Base-by-base conservation (phyloP, 352 stramenopile genomes). In the Achlya hypogyna region DNA sequence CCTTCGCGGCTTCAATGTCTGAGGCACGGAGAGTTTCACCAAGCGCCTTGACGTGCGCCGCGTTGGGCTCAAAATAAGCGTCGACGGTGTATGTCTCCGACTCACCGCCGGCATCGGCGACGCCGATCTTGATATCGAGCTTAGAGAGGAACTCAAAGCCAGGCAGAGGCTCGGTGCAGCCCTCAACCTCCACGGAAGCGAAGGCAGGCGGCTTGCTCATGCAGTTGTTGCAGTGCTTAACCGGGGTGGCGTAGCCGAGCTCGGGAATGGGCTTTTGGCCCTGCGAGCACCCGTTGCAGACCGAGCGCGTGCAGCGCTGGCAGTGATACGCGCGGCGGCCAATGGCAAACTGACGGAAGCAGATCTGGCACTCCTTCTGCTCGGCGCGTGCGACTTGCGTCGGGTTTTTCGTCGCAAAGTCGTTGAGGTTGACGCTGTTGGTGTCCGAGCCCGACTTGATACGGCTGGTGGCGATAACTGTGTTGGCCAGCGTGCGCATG, bases 351-450 rank as follows among this genome's bases (percentile, higher is more conserved):
- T 82, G 85, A 66, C 85, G 83, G 75, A 92, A 93, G 51, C 83
- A 93, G n/a, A 93, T 82, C 60, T 93, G 85, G 35, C 85, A 93
- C 66, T 93, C 85, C n/a, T 79, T 93, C 71, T 93, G 85, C 63
- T 91, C 85, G 49, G 78, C 88, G 22, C 85, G 85, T 12, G 83
- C 83, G 20, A 82, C 87, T 73, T 93, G 83, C 69, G 75, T 84
- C 47, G 70, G 56, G 67, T 77, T 77, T 8, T 63, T 63, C 18
- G 67, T 38, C 35, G 54, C 54, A 52, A 64, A 64, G 25, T 64
- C 54, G 54, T 64, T 64, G 18, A 64, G 34, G 54, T 64, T 64
- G 34, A 64, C 54, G 16, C 35, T 22, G 23, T 20, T 27, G 4
- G 38, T 31, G 29, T 64, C 38, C 4, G 53, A 8, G 34, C 20